Percentiles rank a stretch among this genome's conserved stretches.
Evolutionary conservation across 2,329 filamentous ascomycete genomes (phyloP).

Genomic region (Helicocarpus griseus): DNA sequence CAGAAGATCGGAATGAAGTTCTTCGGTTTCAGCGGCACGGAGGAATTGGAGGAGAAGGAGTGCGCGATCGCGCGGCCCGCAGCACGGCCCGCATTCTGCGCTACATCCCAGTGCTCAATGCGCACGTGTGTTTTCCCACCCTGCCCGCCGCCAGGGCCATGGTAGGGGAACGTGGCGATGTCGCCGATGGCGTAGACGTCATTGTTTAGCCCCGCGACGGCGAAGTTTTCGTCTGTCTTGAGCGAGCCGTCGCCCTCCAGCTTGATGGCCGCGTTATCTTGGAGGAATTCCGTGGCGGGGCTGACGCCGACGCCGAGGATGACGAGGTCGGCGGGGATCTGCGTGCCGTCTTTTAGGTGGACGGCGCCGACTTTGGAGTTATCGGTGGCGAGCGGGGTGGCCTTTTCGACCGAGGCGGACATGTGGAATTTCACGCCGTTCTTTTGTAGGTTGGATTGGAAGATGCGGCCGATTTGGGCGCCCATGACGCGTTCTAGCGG

Average conservation of each 20-base stretch:
- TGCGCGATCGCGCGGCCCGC: conserved; percentile 70
- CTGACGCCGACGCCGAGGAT: conserved; percentile 83
- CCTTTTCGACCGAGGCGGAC: conserved; percentile 71
- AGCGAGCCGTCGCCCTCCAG: conserved; percentile 82
- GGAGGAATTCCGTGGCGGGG: conserved; percentile 75
- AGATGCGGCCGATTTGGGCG: conserved; percentile 65
- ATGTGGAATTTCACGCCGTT: conserved; percentile 85
- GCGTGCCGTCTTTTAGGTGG: conserved; percentile 74
- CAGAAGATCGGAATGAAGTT: conserved; percentile 92
- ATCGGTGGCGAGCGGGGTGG: conserved; percentile 59
- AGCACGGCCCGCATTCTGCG: conserved; percentile 78
- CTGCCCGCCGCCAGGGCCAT: conserved; percentile 69
- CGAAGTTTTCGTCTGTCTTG: conserved; percentile 68
- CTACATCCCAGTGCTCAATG: conserved; percentile 98
- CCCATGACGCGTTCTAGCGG: conserved; percentile 85
- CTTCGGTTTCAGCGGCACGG: conserved; percentile 44
- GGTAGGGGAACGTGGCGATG: conserved; percentile 90
- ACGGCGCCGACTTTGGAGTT: conserved; percentile 68
- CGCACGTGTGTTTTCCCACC: conserved; percentile 54
- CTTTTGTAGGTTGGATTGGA: conserved; percentile 70
- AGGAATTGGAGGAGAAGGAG: conserved; percentile 26
- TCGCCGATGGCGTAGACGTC: conserved; percentile 91
- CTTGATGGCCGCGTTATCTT: conserved; percentile 56
- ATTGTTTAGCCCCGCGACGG: conserved; percentile 57
- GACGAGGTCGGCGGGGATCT: conserved; percentile 76